phyloP scores from a whole-genome alignment of 495 filamentous ascomycete genomes.

The Tuber microsphaerosporum region DNA sequence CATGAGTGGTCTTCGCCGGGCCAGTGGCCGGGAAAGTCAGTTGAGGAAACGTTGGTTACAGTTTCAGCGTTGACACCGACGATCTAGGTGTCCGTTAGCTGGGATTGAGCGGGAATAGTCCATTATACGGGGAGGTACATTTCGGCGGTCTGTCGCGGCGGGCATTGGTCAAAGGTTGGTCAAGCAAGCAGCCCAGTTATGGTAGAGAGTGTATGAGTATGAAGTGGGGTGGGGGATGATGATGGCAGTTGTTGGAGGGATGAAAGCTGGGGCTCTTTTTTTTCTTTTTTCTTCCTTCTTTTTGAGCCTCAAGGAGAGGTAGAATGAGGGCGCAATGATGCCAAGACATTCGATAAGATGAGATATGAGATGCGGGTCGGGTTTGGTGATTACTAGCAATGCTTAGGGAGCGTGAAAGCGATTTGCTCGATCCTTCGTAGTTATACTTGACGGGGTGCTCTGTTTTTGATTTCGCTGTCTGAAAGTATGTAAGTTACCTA shows the following conservation, averaged over 20 bases:
- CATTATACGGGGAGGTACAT: background rate
- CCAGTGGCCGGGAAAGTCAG: slow-evolving; percentile 83
- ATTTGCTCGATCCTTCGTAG: background rate
- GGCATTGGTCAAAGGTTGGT: background rate
- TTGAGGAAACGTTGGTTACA: slow-evolving; percentile 77
- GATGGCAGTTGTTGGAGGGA: background rate
- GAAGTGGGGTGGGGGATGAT: background rate
- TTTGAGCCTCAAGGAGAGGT: background rate
- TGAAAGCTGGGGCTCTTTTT: background rate
- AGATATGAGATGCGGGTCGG: background rate
- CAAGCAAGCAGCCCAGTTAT: background rate
- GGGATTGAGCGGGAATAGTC: background rate
- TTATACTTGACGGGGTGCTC: background rate
- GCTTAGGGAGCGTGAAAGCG: too few species aligned
- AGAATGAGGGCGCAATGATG: background rate
- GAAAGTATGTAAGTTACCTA: background rate
- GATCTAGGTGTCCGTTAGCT: slow-evolving; percentile 49
- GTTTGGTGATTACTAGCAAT: background rate
- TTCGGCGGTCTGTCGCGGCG: background rate
- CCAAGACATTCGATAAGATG: background rate
- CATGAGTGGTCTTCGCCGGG: slow-evolving; percentile 85
- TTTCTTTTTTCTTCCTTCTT: background rate
- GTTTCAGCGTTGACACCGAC: slow-evolving; percentile 82
- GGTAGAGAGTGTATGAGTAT: background rate
- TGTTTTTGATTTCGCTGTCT: too few species aligned